These are phyloP conservation scores for Pisolithus sp. DNA, from an alignment of 768 basidiomycete species.

Conservation along the genomic window DNA sequence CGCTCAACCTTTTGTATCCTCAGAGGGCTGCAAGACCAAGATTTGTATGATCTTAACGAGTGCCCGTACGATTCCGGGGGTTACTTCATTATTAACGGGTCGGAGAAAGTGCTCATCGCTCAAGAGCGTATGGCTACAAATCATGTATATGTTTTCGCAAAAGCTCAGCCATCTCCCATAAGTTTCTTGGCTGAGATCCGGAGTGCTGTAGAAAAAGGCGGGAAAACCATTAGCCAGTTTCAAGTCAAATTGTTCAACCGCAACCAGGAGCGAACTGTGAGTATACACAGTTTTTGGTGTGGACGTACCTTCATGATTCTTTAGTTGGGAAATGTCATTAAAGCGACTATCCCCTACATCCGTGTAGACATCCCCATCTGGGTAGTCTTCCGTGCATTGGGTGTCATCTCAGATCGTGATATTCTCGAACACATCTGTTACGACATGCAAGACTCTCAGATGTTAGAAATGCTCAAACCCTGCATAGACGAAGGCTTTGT, in stretches of 20 bases:
- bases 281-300: constrained; percentile 23
- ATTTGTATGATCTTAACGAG: constrained; percentile 89
- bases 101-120: constrained; percentile 99
- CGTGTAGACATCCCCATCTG: constrained; percentile 98
- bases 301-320: constrained; percentile 1
- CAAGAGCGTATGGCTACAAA: constrained; percentile 99
- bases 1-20: constrained; percentile 94
- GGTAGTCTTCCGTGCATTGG: constrained; percentile 97
- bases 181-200: constrained; percentile 96
- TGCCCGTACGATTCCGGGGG: constrained; percentile 99
- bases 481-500: constrained; percentile 99
- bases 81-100: constrained; percentile 99
- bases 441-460: constrained; percentile 91
- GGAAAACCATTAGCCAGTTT: constrained; percentile 96
- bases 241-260: constrained; percentile 96
- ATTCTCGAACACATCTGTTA: constrained; percentile 98
- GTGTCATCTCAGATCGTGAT: constrained; percentile 95
- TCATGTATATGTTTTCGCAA: constrained; percentile 98
- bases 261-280: constrained; percentile 81
- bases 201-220: constrained; percentile 95
- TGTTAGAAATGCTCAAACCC: constrained; percentile 97
- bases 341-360: constrained; percentile 96
- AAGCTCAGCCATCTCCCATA: constrained; percentile 93
- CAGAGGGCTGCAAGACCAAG: constrained; percentile 66
- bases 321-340: constrained; percentile 87